Conservation (phyloP, 805 yeast genomes). For the Lipomyces yamadae region DNA sequence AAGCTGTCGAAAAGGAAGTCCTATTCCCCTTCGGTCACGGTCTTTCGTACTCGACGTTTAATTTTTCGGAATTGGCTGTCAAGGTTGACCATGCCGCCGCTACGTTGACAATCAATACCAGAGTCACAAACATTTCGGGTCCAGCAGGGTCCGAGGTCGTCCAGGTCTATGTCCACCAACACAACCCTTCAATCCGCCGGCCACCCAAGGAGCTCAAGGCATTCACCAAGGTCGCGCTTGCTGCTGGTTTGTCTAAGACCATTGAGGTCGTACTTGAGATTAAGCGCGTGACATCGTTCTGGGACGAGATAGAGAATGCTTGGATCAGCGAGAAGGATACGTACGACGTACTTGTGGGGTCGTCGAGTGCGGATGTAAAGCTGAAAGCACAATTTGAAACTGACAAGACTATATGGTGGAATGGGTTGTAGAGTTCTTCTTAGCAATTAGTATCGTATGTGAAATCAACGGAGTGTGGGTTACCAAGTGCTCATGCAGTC, state of each 20-base stretch:
- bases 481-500: no score
- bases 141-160: slow-evolving; percentile 59
- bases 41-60: slow-evolving; percentile 61
- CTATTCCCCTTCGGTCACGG: slow-evolving; percentile 69
- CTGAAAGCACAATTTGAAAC: slow-evolving; percentile 33
- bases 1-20: slow-evolving; percentile 54
- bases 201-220: slow-evolving; percentile 67
- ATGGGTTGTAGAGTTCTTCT: slow-evolving; percentile 34
- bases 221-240: slow-evolving; percentile 52
- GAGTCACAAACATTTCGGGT: slow-evolving; percentile 40
- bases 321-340: slow-evolving; percentile 61
- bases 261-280: slow-evolving; percentile 50
- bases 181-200: slow-evolving; percentile 52
- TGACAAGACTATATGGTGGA: slow-evolving; percentile 39
- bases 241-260: slow-evolving; percentile 51
- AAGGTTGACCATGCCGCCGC: slow-evolving; percentile 5
- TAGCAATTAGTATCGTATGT: no score
- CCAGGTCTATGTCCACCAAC: slow-evolving; percentile 55
- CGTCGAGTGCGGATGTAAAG: slow-evolving; percentile 29
- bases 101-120: slow-evolving; percentile 5
- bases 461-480: no score
- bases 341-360: slow-evolving; percentile 49
- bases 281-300: slow-evolving; percentile 60
- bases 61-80: background rate
- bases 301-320: slow-evolving; percentile 53